These are phyloP conservation scores for Diplodia scrobiculata DNA, from an alignment of 2,329 filamentous ascomycete genomes.

Conservation along the genomic window DNA sequence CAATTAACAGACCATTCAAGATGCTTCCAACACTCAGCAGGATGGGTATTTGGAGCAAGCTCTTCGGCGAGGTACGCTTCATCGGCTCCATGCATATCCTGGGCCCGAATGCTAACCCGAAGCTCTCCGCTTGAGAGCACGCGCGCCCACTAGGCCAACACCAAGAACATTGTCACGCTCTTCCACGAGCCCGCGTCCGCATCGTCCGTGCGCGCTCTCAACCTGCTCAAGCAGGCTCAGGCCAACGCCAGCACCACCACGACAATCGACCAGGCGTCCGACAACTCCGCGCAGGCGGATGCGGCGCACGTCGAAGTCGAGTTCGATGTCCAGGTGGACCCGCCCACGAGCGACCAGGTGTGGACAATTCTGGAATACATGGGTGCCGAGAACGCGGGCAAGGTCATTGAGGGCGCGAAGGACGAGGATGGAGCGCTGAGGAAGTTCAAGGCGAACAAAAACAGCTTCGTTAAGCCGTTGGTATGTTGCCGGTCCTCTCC, in stretches of 20 bases:
- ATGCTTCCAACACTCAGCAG: slow-evolving; percentile 27
- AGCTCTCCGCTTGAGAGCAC: slow-evolving; percentile 9
- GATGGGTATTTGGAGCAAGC: slow-evolving; percentile 14
- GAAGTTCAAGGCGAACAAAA: slow-evolving; percentile 70
- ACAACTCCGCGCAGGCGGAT: slow-evolving; percentile 63
- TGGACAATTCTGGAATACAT: slow-evolving; percentile 83
- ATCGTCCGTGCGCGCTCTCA: slow-evolving; percentile 71
- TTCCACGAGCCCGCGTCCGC: slow-evolving; percentile 82
- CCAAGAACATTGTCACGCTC: slow-evolving; percentile 83
- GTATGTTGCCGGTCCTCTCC: slow-evolving; percentile 54
- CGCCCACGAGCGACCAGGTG: slow-evolving; percentile 80
- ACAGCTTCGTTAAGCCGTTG: slow-evolving; percentile 73
- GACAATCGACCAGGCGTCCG: slow-evolving; percentile 73
- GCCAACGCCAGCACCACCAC: slow-evolving; percentile 67
- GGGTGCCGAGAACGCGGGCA: slow-evolving; percentile 61
- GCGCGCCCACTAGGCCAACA: slow-evolving; percentile 43
- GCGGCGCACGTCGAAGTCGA: slow-evolving; percentile 72
- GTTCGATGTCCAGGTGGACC: slow-evolving; percentile 76
- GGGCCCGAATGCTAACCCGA: not conserved
- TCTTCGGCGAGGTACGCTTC: slow-evolving; percentile 30
- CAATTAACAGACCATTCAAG: not conserved
- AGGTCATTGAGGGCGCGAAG: slow-evolving; percentile 73
- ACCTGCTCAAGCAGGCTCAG: slow-evolving; percentile 77
- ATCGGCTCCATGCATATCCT: not conserved
- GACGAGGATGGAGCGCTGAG: slow-evolving; percentile 76